These are phyloP conservation scores for Aspergillus bertholletiae DNA, from an alignment of 495 filamentous ascomycete genomes.

Conservation along the genomic window DNA sequence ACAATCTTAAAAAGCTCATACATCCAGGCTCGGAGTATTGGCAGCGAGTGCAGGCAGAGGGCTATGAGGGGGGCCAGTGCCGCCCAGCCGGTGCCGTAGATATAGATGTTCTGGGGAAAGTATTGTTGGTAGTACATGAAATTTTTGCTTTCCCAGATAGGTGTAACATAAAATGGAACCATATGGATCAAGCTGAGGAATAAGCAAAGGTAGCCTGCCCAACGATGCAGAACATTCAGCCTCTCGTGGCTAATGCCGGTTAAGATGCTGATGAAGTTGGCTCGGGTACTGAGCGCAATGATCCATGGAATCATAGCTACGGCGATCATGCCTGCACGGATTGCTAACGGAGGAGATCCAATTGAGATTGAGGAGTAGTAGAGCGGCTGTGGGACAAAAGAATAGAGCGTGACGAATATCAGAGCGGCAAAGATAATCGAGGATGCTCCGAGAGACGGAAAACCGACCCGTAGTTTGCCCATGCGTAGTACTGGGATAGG, in stretches of 20 bases:
- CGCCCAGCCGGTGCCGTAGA: slow-evolving; percentile 89
- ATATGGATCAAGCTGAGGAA: slow-evolving; percentile 81
- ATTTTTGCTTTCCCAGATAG: slow-evolving; percentile 75
- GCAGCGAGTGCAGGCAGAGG: slow-evolving; percentile 79
- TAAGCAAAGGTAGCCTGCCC: slow-evolving; percentile 84
- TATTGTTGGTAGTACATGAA: slow-evolving; percentile 60
- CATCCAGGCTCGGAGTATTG: slow-evolving; percentile 56
- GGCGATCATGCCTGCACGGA: slow-evolving; percentile 89
- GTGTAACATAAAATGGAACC: slow-evolving; percentile 84
- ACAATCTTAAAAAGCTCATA: slow-evolving; percentile 84
- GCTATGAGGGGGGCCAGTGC: slow-evolving; percentile 76
- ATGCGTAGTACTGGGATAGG: slow-evolving; percentile 68
- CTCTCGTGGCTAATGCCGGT: slow-evolving; percentile 92
- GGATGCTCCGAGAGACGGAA: slow-evolving; percentile 71
- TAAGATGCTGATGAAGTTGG: slow-evolving; percentile 78
- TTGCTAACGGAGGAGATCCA: slow-evolving; percentile 85
- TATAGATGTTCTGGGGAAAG: slow-evolving; percentile 58
- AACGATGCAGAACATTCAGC: slow-evolving; percentile 89
- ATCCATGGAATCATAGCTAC: slow-evolving; percentile 95
- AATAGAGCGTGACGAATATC: slow-evolving; percentile 73
- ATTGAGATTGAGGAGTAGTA: slow-evolving; percentile 79
- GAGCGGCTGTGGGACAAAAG: slow-evolving; percentile 77
- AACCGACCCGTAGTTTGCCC: slow-evolving; percentile 60
- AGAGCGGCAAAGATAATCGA: slow-evolving; percentile 60
- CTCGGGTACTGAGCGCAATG: slow-evolving; percentile 83